Evolutionary conservation across 768 basidiomycete species (phyloP), one percentile per base, ranked within the genome.

Genomic region (Hortiboletus campestris): DNA sequence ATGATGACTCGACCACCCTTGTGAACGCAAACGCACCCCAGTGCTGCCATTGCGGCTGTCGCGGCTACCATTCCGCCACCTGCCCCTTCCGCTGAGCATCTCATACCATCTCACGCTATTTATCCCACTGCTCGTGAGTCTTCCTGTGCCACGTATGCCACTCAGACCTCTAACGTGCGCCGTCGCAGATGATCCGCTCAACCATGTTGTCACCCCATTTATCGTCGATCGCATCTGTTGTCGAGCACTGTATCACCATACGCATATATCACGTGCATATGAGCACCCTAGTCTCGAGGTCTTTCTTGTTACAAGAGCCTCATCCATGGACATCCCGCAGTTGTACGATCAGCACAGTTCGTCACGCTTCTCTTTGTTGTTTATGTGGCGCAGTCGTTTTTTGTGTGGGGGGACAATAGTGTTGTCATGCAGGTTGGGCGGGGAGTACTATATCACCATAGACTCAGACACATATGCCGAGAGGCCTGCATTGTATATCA

Each of bases 11-110:
- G 56, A 51, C 60, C 57, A 58, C 72, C 46, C 66, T 73, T 35
- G 67, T 76, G 49, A 74, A 82, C 74, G 75, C 78, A 63, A 83
- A 79, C 75, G 76, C 82, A n/a, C 85, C 88, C 56, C 86, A 88
- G 69, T 89, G 88, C 74, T 88, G 85, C 77, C 85, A 88, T 68
- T 89, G 88, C 59, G 86, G 86, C 62, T 85, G 78, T 77, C 83
- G 87, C 63, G 86, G 85, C 38, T 66, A 75, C 16, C 79, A 80
- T 59, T 68, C 82, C 28, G 80, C 83, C 35, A 77, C 74, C 65
- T 88, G 86, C 76, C 85, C 85, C 41, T 86, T 86, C 83, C 81
- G 76, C 67, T 82, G 70, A 76, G 58, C 66, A 67, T 53, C 6
- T 45, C 44, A 39, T 53, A 42, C 39, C 56, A 50, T 56, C 25